Conservation (phyloP, 306 rosid genomes). For the Gynostemma pentaphyllum region DNA sequence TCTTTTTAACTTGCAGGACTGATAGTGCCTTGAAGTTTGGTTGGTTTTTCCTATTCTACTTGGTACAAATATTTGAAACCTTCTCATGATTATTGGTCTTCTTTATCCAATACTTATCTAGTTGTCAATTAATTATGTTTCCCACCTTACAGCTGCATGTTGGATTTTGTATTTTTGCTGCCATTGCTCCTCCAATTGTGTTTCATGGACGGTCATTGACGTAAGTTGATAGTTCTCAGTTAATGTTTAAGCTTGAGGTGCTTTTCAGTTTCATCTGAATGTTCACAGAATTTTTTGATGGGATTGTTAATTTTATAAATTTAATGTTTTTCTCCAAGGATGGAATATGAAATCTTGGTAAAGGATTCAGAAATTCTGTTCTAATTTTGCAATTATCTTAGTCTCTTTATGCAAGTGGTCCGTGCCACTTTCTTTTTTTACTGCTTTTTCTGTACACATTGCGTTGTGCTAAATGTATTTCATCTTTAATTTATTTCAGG, state of each 20-base stretch:
- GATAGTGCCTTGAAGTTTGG: slow-evolving; percentile 92
- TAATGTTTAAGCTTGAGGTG: background rate
- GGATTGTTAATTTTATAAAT: too few relatives aligned
- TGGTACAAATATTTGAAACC: slow-evolving; percentile 44
- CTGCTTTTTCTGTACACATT: background rate
- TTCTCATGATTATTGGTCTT: background rate
- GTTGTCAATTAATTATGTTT: slow-evolving; percentile 20
- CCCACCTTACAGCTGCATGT: slow-evolving; percentile 62
- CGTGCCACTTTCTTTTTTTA: background rate
- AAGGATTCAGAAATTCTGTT: background rate
- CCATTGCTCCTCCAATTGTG: slow-evolving; percentile 95
- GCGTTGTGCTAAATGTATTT: background rate
- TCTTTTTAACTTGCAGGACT: slow-evolving; percentile 53
- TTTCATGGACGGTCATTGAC: slow-evolving; percentile 88
- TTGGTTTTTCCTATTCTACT: slow-evolving; percentile 91
- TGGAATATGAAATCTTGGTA: background rate
- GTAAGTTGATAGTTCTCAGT: slow-evolving; percentile 36
- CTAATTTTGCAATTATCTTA: background rate
- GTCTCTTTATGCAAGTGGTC: background rate
- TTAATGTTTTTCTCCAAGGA: background rate
- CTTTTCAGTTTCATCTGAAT: background rate
- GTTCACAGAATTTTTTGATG: too few relatives aligned
- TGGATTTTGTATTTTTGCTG: slow-evolving; percentile 80
- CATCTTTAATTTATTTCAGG: slow-evolving; percentile 31
- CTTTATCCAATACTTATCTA: background rate